Percentiles rank a stretch among this genome's conserved stretches.
Evolutionary conservation across 176 grass and related monocot species (phyloP).

Genomic region (Phoenix roebelenii): DNA sequence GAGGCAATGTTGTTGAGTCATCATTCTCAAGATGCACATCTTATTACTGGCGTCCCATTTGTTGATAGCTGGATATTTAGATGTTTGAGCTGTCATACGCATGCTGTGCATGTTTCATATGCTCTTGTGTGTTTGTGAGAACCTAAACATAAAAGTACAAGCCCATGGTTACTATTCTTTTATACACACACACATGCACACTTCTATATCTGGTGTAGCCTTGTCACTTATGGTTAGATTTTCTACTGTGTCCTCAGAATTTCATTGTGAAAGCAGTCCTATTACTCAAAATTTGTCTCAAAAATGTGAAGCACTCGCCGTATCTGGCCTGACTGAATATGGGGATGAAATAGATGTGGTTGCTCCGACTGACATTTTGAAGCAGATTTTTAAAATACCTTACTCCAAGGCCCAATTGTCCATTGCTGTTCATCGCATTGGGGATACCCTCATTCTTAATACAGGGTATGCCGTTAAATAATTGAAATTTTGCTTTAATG

Average conservation of each 20-base stretch:
- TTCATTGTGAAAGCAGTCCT: slow-evolving; percentile 42
- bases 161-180: no score
- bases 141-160: no score
- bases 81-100: no score
- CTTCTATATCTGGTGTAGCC: background rate
- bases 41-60: no score
- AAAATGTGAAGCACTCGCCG: slow-evolving; percentile 89
- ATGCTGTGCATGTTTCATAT: no score
- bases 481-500: slow-evolving; percentile 2
- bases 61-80: no score
- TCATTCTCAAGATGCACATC: no score
- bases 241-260: slow-evolving; percentile 33
- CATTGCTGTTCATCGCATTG: slow-evolving; percentile 87
- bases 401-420: slow-evolving; percentile 94
- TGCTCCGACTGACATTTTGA: slow-evolving; percentile 86
- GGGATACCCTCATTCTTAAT: slow-evolving; percentile 85
- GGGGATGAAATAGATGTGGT: slow-evolving; percentile 86
- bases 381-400: slow-evolving; percentile 97
- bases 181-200: background rate
- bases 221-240: slow-evolving; percentile 11
- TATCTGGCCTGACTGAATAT: slow-evolving; percentile 83
- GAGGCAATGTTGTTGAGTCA: no score
- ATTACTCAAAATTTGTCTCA: slow-evolving; percentile 84
- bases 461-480: slow-evolving; percentile 53
- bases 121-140: no score